phyloP scores from a whole-genome alignment of 306 rosid species.

The Arachis hypogaea region DNA sequence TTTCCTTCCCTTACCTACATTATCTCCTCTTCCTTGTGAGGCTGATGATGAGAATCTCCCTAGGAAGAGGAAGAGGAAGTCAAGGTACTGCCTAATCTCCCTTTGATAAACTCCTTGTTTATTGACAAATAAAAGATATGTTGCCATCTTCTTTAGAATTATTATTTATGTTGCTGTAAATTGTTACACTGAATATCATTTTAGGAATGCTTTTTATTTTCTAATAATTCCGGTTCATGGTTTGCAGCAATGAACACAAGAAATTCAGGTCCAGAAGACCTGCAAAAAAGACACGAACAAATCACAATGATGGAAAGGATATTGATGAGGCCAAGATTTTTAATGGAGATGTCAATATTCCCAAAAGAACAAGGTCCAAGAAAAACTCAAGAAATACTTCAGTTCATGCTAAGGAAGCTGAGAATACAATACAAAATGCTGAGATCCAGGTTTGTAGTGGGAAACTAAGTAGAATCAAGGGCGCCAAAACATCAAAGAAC shows the following conservation, averaged over 20 bases:
- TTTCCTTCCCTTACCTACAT: conserved; percentile 56
- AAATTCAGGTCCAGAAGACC: conserved; percentile 44
- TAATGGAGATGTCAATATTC: conserved; percentile 47
- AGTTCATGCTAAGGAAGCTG: conserved; percentile 32
- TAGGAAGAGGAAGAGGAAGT: conserved; percentile 44
- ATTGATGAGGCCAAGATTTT: conserved; percentile 29
- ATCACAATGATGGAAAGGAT: conserved; percentile 31
- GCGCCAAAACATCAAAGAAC: conserved; percentile 26
- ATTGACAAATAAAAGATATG: conserved; percentile 23
- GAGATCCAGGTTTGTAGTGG: conserved; percentile 13
- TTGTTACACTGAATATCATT: conserved; percentile 34
- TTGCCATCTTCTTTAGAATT: conserved; percentile 33
- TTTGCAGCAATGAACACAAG: conserved; percentile 55
- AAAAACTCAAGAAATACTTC: conserved; percentile 41
- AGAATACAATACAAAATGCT: conserved; percentile 6
- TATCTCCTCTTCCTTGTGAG: conserved; percentile 36
- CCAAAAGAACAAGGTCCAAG: conserved; percentile 45
- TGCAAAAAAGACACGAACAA: conserved; percentile 36
- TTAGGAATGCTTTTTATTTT: conserved; percentile 30
- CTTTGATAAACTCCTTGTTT: conserved; percentile 6
- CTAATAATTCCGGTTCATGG: conserved; percentile 20
- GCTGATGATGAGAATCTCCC: conserved; percentile 34
- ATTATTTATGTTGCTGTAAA: conserved; percentile 18
- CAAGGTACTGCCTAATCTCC: conserved; percentile 48
- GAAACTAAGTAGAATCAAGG: conserved; percentile 19